Base-by-base conservation (phyloP, 768 basidiomycete species). In the Neoboletus brunneissimus region DNA sequence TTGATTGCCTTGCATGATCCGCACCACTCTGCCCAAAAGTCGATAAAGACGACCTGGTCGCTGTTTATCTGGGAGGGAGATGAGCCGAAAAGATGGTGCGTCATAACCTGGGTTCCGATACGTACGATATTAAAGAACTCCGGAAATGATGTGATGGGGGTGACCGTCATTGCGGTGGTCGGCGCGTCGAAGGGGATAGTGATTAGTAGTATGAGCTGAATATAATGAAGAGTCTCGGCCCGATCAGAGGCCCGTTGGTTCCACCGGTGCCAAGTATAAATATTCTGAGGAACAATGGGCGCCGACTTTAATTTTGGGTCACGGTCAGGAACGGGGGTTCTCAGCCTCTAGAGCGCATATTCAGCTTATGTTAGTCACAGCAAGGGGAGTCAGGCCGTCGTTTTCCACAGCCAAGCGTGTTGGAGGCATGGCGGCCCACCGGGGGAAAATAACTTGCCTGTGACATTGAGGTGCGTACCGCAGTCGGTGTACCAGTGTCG, bases 21-120 rank as follows among this genome's bases (percentile, higher is more conserved):
- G 16, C 58, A 40, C 51, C 58, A 61, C 34, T 45, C 58, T 43
- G 59, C 51, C 46, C 41, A 48, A 61, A 55, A 55, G 41, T 59
- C 31, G 58, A 61, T 34, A 35, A 59, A 59, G 11, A 43, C 47
- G 32, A 58, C 32, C 16, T 42, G 10, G 16, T 23, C 9, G 38
- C 32, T 22, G 46, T 35, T 42, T 41, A 58, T 57, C 56, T 54
- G 22, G 10, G 11, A 9, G 15, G 18, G 15, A 16, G 25, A 2
- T 18, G 25, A 49, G 16, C 15, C 20, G 29, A 31, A 23, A 34
- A 6, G 18, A 27, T 18, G 18, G 22, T 23, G 16, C 22, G 20
- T 18, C 16, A 13, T 51, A 12, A n/a, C 7, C 31, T 20, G 10
- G 12, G 10, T 12, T 16, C 20, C 0, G 15, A 18, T 48, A 35